These are phyloP conservation scores for Bipolaris cookei DNA, from an alignment of 2,329 filamentous ascomycete species.

Conservation along the genomic window DNA sequence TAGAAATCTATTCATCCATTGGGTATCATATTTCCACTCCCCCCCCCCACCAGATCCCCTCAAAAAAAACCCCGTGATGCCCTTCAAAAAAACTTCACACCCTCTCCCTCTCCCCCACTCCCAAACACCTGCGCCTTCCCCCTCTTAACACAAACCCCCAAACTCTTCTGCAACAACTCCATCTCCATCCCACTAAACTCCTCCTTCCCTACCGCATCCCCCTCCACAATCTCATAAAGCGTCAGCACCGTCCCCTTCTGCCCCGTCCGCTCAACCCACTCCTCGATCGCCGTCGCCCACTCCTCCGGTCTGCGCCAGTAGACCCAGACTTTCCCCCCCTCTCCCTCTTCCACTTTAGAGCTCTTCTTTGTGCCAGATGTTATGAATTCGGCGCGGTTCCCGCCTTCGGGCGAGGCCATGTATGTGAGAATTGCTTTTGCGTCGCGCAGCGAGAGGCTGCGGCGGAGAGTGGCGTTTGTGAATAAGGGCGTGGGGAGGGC, in stretches of 20 bases:
- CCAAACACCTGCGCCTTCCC: slow-evolving; percentile 95
- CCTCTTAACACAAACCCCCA: slow-evolving; percentile 82
- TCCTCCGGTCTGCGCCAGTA: slow-evolving; percentile 89
- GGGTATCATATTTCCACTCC: not conserved
- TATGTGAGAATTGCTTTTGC: slow-evolving; percentile 62
- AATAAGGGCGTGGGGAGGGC: slow-evolving; percentile 62
- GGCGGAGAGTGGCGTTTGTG: slow-evolving; percentile 53
- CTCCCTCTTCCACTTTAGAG: slow-evolving; percentile 34
- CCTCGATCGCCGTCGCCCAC: slow-evolving; percentile 80
- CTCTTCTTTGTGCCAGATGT: slow-evolving; percentile 19
- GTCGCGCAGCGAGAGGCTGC: slow-evolving; percentile 59
- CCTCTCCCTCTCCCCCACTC: slow-evolving; percentile 71
- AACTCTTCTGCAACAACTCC: slow-evolving; percentile 77
- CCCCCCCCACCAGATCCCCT: too few species aligned
- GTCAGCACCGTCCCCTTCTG: slow-evolving; percentile 91
- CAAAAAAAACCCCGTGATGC: too few species aligned
- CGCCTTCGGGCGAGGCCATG: slow-evolving; percentile 61
- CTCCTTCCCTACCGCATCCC: slow-evolving; percentile 72
- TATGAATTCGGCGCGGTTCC: slow-evolving; percentile 71
- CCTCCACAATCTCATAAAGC: slow-evolving; percentile 86
- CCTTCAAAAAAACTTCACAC: slow-evolving; percentile 85
- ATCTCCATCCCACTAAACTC: slow-evolving; percentile 90
- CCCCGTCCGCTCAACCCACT: slow-evolving; percentile 83
- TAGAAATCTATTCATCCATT: not conserved
- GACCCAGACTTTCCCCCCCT: slow-evolving; percentile 63